Evolutionary conservation across 2,329 filamentous ascomycete genomes (phyloP).

Genomic region (Ascochyta pisi): DNA sequence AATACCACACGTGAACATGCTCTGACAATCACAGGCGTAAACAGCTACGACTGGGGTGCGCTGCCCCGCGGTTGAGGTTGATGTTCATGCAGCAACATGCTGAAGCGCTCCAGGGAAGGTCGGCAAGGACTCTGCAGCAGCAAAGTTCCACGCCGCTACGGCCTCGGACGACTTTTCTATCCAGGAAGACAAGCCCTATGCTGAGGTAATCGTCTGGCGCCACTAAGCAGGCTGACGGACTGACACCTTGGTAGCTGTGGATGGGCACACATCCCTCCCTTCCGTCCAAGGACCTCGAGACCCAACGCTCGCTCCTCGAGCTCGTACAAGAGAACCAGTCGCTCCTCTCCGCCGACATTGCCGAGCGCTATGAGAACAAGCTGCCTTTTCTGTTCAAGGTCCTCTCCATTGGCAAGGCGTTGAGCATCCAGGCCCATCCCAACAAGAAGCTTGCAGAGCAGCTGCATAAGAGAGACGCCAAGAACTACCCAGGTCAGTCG

Average conservation of each 20-base stretch:
- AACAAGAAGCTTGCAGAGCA: slow-evolving; percentile 94
- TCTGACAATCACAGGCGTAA: slow-evolving; percentile 71
- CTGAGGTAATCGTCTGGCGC: slow-evolving; percentile 68
- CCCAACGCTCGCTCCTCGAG: slow-evolving; percentile 84
- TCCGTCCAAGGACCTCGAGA: slow-evolving; percentile 86
- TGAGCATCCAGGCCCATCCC: slow-evolving; percentile 96
- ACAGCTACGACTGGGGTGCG: slow-evolving; percentile 96
- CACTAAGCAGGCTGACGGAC: background rate
- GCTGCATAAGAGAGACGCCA: slow-evolving; percentile 82
- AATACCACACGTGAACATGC: background rate
- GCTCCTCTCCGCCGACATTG: slow-evolving; percentile 76
- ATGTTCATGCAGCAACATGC: slow-evolving; percentile 27
- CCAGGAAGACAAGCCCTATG: slow-evolving; percentile 88
- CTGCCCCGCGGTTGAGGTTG: slow-evolving; percentile 33
- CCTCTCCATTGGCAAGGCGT: slow-evolving; percentile 90
- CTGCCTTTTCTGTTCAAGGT: slow-evolving; percentile 98
- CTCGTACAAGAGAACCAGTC: slow-evolving; percentile 86
- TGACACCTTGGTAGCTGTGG: slow-evolving; percentile 74
- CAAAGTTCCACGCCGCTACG: slow-evolving; percentile 87
- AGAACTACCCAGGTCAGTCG: slow-evolving; percentile 79
- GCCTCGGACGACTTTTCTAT: slow-evolving; percentile 77
- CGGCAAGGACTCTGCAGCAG: slow-evolving; percentile 84
- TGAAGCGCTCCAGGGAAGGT: slow-evolving; percentile 71
- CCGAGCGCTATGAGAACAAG: slow-evolving; percentile 77
- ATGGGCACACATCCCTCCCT: slow-evolving; percentile 98